phyloP scores from a whole-genome alignment of 2,329 filamentous ascomycete species.

The Xylariaceae sp. region DNA sequence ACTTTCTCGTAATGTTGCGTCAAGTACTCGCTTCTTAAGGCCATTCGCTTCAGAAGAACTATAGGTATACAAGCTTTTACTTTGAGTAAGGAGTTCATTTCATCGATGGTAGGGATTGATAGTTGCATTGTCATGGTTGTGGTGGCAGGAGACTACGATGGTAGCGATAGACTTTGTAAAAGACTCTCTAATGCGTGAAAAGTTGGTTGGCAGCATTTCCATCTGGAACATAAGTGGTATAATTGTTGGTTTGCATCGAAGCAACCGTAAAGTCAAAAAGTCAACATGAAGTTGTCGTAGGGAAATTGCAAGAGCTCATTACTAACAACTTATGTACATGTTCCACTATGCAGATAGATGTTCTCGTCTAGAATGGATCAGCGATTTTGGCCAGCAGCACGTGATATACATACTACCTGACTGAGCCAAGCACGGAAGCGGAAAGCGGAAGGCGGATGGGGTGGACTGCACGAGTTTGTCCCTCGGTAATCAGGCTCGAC shows the following conservation, averaged over 20 bases:
- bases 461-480: constrained; percentile 30
- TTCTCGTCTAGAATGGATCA: no score
- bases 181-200: background rate
- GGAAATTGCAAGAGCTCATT: no score
- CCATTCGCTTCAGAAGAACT: background rate
- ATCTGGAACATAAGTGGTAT: no score
- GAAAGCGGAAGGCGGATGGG: constrained; percentile 8
- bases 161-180: constrained; percentile 2
- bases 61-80: background rate
- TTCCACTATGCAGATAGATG: no score
- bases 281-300: no score
- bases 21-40: constrained; percentile 76
- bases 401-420: constrained; percentile 10
- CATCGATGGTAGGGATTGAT: background rate
- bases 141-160: constrained; percentile 1
- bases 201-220: background rate
- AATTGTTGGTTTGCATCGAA: no score
- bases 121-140: background rate
- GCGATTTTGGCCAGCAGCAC: constrained; percentile 5
- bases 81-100: background rate
- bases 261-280: no score
- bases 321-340: no score
- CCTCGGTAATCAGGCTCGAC: constrained; percentile 43
- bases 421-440: background rate
- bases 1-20: constrained; percentile 83